Conservation (phyloP, 2,329 filamentous ascomycete species). For the Meredithiella fracta region DNA sequence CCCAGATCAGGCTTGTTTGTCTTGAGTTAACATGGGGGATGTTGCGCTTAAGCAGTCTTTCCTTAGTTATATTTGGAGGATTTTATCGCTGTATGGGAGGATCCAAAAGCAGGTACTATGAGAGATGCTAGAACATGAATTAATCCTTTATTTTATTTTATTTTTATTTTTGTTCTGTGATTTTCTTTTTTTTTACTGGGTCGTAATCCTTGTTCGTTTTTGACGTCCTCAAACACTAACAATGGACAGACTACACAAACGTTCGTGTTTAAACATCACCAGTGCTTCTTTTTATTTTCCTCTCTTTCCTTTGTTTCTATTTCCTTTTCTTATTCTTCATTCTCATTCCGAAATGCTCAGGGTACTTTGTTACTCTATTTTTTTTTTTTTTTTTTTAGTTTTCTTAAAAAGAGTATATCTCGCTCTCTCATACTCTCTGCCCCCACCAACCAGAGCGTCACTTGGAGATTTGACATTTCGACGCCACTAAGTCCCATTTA, state of each 20-base stretch:
- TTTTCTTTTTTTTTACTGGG: background rate
- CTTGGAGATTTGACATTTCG: too few relatives aligned
- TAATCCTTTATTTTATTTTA: background rate
- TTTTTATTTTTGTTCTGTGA: background rate
- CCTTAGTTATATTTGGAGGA: too few relatives aligned
- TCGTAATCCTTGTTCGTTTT: background rate
- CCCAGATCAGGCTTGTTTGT: too few relatives aligned
- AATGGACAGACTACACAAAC: background rate
- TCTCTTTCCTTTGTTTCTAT: background rate
- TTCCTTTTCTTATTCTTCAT: background rate
- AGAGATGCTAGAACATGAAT: background rate
- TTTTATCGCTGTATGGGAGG: background rate
- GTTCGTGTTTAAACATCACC: background rate
- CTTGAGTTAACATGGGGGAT: too few relatives aligned
- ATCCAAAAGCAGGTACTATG: background rate
- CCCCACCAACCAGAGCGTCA: background rate
- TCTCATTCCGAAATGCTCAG: background rate
- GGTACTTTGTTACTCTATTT: background rate
- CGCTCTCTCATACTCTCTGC: background rate
- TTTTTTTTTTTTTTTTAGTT: background rate
- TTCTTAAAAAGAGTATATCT: background rate
- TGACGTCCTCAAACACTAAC: background rate
- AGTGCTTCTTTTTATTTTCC: background rate
- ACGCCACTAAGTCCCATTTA: too few relatives aligned
- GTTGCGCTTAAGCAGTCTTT: background rate